phyloP scores from a whole-genome alignment of 768 basidiomycete species.

The Lentinula detonsa region DNA sequence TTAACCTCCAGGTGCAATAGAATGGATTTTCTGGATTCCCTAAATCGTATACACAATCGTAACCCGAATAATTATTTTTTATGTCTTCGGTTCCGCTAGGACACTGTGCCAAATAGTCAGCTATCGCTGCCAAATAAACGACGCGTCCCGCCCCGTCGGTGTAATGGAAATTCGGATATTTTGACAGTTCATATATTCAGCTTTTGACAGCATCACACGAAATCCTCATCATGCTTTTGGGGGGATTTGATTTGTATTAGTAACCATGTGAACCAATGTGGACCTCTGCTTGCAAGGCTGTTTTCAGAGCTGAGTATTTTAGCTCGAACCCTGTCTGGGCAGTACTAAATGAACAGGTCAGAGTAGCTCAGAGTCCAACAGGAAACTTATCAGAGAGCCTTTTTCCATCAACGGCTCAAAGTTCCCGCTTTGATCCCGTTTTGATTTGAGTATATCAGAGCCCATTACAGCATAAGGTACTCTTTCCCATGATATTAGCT shows the following conservation, averaged over 20 bases:
- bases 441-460: background rate
- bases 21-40: background rate
- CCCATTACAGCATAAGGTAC: slow-evolving; percentile 6
- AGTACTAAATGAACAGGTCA: no score
- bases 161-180: background rate
- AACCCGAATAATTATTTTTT: background rate
- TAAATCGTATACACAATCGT: background rate
- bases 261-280: background rate
- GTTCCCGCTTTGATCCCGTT: background rate
- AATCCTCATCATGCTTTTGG: background rate
- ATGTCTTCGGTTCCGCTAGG: background rate
- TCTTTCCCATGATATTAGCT: slow-evolving; percentile 1
- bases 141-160: background rate
- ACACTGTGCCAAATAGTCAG: background rate
- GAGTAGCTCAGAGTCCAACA: no score
- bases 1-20: background rate
- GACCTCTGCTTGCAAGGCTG: background rate
- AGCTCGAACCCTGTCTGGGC: no score
- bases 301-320: background rate
- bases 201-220: background rate
- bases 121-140: no score
- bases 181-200: background rate
- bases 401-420: background rate
- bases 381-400: background rate
- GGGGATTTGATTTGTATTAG: background rate